A percentile compares a stretch with the other conserved stretches of the same genome.
Evolutionary conservation across 192 early-diverging fungal genomes (phyloP).

Genomic region (Helicostylum pulchrum): DNA sequence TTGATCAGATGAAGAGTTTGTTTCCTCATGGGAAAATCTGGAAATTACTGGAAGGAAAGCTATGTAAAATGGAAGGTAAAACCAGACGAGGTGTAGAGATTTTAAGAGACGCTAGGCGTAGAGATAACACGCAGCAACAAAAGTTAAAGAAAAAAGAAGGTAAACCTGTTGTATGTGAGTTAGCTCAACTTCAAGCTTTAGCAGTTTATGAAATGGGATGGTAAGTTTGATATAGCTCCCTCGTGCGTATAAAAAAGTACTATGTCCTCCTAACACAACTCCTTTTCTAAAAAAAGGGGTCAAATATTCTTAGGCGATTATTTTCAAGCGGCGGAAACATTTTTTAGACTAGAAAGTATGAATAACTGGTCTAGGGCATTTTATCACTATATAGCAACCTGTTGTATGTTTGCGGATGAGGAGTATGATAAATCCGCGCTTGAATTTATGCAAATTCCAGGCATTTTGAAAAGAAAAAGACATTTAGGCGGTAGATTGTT

Average conservation of each 20-base stretch:
- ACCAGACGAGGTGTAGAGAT: conserved; percentile 19
- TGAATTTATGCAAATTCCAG: conserved; percentile 35
- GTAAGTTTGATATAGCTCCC: conserved; percentile 10
- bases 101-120: conserved; percentile 23
- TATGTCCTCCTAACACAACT: neutral
- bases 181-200: conserved; percentile 26
- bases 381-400: conserved; percentile 41
- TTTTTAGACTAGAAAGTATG: conserved; percentile 41
- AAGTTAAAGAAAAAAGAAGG: neutral
- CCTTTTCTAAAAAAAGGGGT: conserved; percentile 19
- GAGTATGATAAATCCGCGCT: conserved; percentile 36
- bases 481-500: conserved; percentile 18
- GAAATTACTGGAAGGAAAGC: conserved; percentile 31
- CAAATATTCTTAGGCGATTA: conserved; percentile 38
- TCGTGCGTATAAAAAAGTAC: neutral
- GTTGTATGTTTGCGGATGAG: conserved; percentile 37
- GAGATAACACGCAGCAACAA: neutral
- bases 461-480: conserved; percentile 13
- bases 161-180: conserved; percentile 23
- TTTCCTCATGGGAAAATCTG: conserved; percentile 30
- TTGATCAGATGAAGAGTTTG: conserved; percentile 28
- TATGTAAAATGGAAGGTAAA: conserved; percentile 30
- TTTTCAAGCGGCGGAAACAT: conserved; percentile 41
- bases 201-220: conserved; percentile 39
- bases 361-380: conserved; percentile 37